Conservation (phyloP, 2,329 filamentous ascomycete species). For the Arthrinium puccinioides region DNA sequence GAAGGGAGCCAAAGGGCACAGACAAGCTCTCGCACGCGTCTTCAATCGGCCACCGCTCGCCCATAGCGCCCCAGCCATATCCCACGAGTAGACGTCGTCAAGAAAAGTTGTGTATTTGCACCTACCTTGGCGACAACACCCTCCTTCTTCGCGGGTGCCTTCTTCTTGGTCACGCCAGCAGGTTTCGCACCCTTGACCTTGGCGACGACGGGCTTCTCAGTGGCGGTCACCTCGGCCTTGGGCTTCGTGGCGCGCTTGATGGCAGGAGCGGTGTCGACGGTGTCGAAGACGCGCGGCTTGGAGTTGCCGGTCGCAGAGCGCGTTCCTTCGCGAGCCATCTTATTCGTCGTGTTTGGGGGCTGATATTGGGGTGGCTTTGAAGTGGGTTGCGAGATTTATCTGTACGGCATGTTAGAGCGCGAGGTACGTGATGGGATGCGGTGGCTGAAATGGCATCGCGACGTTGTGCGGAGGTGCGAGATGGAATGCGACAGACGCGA, state of each 20-base stretch:
- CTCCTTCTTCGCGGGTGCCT: slow-evolving; percentile 22
- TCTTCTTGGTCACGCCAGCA: slow-evolving; percentile 25
- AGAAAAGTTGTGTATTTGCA: too few relatives aligned
- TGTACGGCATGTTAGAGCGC: slow-evolving; percentile 14
- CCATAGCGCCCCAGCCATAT: too few relatives aligned
- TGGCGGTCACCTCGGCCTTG: slow-evolving; percentile 15
- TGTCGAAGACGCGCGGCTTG: slow-evolving; percentile 43
- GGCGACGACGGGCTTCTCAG: slow-evolving; percentile 9
- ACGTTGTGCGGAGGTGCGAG: slow-evolving; percentile 14
- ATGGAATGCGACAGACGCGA: slow-evolving; percentile 22
- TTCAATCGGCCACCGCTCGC: too few relatives aligned
- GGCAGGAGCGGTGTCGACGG: slow-evolving; percentile 38
- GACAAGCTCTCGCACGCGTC: too few relatives aligned
- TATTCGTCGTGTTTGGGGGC: too few relatives aligned
- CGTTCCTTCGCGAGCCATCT: slow-evolving; percentile 46
- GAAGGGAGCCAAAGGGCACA: too few relatives aligned
- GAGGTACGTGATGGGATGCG: slow-evolving; percentile 9
- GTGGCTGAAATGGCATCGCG: slow-evolving; percentile 10
- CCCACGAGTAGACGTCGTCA: too few relatives aligned
- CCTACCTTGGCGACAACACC: slow-evolving; percentile 15
- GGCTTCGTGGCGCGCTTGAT: slow-evolving; percentile 32
- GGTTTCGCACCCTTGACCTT: slow-evolving; percentile 22
- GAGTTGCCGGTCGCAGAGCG: slow-evolving; percentile 45
- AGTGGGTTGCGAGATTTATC: neutral
- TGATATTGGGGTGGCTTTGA: slow-evolving; percentile 4